Base-by-base conservation (phyloP, 495 filamentous ascomycete genomes). In the Zalerion maritima region DNA sequence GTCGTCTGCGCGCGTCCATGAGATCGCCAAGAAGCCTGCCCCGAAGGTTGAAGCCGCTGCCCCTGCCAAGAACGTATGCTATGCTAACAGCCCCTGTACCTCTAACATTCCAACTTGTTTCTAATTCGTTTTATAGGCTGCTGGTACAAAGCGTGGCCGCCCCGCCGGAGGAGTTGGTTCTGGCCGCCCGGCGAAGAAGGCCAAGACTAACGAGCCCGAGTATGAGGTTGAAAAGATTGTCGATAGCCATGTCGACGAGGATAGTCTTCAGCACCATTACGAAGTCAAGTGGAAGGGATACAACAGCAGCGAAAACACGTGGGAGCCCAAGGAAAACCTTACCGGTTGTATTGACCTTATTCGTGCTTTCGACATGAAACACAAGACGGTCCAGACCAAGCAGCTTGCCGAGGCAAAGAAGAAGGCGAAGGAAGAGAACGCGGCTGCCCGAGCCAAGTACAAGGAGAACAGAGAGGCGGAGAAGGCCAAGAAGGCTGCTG, bases 271-370 rank as follows among this genome's bases (percentile, higher is more conserved):
- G 28, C 48, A 45, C 23, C 26, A 47, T 34, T 64, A 56, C 28
- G 24, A 40, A 1, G 45, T 64, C 19, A 58, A 62, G 42, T 65
- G 58, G 60, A 50, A 51, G 33, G 49, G 49, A 0, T 60, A 43
- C 28, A 15, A 38, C 2, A 28, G 21, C 4, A 27, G 21, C 12
- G 37, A 55, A 0, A 62, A 52, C 36, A 57, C 55, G 2, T 64
- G 59, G 60, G 58, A 64, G 41, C 53, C 58, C 5, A 49, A 47
- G 38, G 34, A 28, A 13, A 52, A 57, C 28, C 39, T 57, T 4
- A 18, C 12, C 2, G 38, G 40, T 15, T 43, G 49, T 10, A 14
- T 29, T 6, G 35, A 38, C 3, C 38, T 54, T 4, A 19, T 57
- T 14, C 35, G 33, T n/a, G 27, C 31, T 8, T 51, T 47, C 14